Conservation (phyloP, 441 rosid species). For the Corymbia citriodora region DNA sequence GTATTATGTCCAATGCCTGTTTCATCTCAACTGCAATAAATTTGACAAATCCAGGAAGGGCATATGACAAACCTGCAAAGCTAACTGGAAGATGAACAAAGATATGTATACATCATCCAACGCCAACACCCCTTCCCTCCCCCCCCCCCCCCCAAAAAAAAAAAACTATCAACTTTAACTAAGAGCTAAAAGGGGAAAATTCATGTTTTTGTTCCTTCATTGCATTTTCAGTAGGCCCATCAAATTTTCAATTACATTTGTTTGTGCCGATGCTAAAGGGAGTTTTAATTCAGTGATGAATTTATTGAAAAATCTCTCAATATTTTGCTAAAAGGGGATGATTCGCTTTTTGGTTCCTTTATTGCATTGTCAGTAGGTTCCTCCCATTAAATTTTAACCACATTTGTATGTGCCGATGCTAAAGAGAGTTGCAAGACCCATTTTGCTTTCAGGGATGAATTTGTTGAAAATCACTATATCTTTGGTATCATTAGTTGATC, state of each 20-base stretch:
- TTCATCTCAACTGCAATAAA: background rate
- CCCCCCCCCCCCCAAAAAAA: background rate
- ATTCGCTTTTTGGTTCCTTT: background rate
- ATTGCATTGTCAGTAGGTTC: background rate
- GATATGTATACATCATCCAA: background rate
- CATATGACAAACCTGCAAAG: background rate
- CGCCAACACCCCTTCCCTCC: background rate
- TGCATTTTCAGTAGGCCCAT: background rate
- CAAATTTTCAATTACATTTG: background rate
- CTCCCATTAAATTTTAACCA: background rate
- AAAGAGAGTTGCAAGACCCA: background rate
- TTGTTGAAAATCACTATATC: background rate
- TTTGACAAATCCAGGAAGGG: background rate
- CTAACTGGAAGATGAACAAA: background rate
- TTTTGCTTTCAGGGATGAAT: background rate
- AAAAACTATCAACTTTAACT: background rate
- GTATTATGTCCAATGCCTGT: background rate
- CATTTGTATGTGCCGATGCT: background rate
- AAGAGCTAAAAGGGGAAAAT: background rate
- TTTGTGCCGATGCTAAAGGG: background rate
- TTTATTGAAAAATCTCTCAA: background rate
- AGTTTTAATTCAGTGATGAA: background rate
- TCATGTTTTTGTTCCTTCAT: background rate
- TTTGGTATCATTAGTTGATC: background rate
- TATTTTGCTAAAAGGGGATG: background rate